Percentiles rank a stretch among this genome's conserved stretches.
Evolutionary conservation across 176 grass and related monocot genomes (phyloP).

Genomic region (Carex scoparia): DNA sequence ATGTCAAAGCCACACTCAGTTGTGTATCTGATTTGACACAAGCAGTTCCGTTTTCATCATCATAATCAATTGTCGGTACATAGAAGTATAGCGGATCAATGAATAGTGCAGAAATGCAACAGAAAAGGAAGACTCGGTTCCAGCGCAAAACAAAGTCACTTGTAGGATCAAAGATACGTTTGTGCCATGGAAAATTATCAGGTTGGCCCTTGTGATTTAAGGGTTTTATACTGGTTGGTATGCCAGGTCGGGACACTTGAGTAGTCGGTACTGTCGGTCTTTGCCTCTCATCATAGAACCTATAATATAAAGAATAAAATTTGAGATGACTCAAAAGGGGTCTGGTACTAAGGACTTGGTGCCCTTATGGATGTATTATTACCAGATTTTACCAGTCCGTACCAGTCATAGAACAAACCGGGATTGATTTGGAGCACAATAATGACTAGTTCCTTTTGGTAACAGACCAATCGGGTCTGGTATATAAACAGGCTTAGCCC

Average conservation of each 20-base stretch:
- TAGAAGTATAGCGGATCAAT: slow-evolving; percentile 95
- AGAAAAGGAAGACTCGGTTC: slow-evolving; percentile 74
- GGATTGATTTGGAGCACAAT: not conserved
- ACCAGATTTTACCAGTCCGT: not conserved
- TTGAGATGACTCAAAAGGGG: not conserved
- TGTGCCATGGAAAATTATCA: slow-evolving; percentile 42
- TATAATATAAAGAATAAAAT: slow-evolving; percentile 21
- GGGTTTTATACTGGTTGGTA: not conserved
- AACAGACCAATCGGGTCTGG: not conserved
- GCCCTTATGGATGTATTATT: not conserved
- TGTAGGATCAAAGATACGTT: slow-evolving; percentile 64
- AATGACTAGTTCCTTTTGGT: not conserved
- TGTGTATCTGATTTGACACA: slow-evolving; percentile 52
- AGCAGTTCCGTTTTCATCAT: not conserved
- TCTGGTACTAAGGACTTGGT: not conserved
- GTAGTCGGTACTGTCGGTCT: slow-evolving; percentile 50
- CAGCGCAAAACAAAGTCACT: slow-evolving; percentile 71
- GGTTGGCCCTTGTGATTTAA: slow-evolving; percentile 23
- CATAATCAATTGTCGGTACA: slow-evolving; percentile 48
- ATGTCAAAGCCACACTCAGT: slow-evolving; percentile 55
- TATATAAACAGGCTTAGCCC: not conserved
- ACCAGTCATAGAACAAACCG: not conserved
- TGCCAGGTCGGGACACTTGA: slow-evolving; percentile 32
- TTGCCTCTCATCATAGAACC: slow-evolving; percentile 72
- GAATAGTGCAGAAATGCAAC: slow-evolving; percentile 67